Evolutionary conservation across 2,329 filamentous ascomycete genomes (phyloP), one percentile per base, ranked within the genome.

Genomic region (Fusarium transvaalense): DNA sequence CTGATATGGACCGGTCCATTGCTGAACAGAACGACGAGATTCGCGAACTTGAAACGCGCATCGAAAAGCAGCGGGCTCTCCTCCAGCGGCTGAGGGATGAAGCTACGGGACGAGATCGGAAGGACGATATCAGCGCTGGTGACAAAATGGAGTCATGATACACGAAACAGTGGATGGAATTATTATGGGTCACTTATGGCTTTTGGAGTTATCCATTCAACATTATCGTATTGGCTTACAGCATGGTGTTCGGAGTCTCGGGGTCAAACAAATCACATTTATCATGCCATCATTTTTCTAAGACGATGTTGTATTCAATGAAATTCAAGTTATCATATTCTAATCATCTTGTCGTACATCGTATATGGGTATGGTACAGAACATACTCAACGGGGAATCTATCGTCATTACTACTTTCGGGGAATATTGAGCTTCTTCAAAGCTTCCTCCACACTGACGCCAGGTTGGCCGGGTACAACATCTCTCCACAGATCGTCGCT

Each of bases 1-100:
- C 91, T 12, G 92, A 94, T 79, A 88, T 95, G 76, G 82, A 87
- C 19, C 85, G 92, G 54, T 85, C 83, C 7, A 81, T 90, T 15
- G 84, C 84, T 58, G 90, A 93, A 76, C 92, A 95, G 80, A 84
- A 91, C 71, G 84, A 83, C 15, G 92, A 95, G 82, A 91, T 94
- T 21, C 78, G 74, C 37, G 85, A 88, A 71, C 82, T 94, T 45
- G 88, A 93, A 79, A 84, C 82, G 46, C 84, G 86, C 74, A 90
- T 93, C 42, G 78, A 78, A 71, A 82, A 80, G 75, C 91, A 94
- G 82, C 86, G 84, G 56, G 83, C 82, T 37, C 82, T 89, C 66
- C 78, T 93, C 57, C 81, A 79, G 56, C 77, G 78, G 54, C 77
- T 92, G 74, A 82, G 84, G 63, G 84, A 74, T 29, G 73, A 85